Percentiles rank a stretch among this genome's conserved stretches.
Evolutionary conservation across 1,139 yeast species (phyloP).

Genomic region (Hansenula lynferdii): DNA sequence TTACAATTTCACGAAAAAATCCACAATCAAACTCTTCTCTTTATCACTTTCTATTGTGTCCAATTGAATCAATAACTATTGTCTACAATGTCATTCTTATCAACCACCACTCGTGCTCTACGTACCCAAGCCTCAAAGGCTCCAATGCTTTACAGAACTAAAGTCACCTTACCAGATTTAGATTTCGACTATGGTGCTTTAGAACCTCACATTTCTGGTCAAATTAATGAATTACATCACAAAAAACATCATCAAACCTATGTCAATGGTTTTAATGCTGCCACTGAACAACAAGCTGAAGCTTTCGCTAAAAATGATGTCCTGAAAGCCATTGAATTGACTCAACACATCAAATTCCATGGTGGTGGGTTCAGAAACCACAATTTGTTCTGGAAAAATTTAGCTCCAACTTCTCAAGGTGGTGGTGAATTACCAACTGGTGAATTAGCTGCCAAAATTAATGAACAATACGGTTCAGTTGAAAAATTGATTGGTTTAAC

Average conservation of each 20-base stretch:
- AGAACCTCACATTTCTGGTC: conserved; percentile 87
- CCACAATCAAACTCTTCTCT: neutral
- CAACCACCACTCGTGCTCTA: conserved; percentile 10
- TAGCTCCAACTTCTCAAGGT: conserved; percentile 75
- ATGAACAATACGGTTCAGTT: conserved; percentile 67
- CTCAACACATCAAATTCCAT: conserved; percentile 83
- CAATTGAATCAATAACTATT: no score
- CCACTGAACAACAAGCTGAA: conserved; percentile 72
- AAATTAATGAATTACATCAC: conserved; percentile 88
- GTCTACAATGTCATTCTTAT: conserved; percentile 3
- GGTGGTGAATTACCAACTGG: conserved; percentile 81
- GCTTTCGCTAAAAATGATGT: conserved; percentile 65
- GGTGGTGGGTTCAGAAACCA: conserved; percentile 95
- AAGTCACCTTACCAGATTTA: conserved; percentile 78
- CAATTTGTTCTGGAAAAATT: conserved; percentile 83
- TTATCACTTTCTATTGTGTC: neutral
- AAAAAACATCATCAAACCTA: conserved; percentile 94
- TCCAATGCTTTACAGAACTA: conserved; percentile 39
- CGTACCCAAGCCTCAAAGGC: conserved; percentile 12
- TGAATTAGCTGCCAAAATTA: conserved; percentile 59
- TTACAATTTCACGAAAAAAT: neutral
- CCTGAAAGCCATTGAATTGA: conserved; percentile 64
- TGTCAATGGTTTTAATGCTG: conserved; percentile 82
- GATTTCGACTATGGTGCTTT: conserved; percentile 85
- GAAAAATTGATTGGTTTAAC: conserved; percentile 67